Base-by-base conservation (phyloP, 2,329 filamentous ascomycete species). In the Thermomyces lanuginosus region DNA sequence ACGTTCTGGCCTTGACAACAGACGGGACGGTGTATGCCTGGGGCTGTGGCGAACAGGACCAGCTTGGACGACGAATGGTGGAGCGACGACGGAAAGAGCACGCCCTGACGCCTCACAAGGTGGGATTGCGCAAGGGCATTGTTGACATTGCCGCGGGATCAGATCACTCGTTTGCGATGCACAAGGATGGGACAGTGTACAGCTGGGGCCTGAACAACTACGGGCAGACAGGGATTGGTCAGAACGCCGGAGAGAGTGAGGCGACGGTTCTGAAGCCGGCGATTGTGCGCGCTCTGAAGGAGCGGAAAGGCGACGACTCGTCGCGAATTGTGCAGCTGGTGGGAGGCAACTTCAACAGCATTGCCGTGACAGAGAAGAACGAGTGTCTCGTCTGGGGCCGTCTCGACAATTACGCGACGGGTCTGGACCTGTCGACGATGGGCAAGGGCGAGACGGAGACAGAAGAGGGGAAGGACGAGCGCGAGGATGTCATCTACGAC, bases 141-240 rank as follows among this genome's bases (percentile, higher is more conserved):
- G 58, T 58, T 29, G 66, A 54, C 54, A 63, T 75, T 32, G 63
- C 65, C 14, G 70, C 71, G 21, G 80, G 80, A 24, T 67, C 72
- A 8, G 82, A 83, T 53, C 78, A 86, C 57, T 76, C 71, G 41
- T 83, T 89, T 41, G 74, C 73, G 25, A 64, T 80, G 24, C 64
- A 65, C 38, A 68, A 69, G 36, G 64, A 72, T 14, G 70, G 71
- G 18, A 59, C 64, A 11, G 72, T 83, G 16, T 83, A 70, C 53
- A 66, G 71, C 0, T 89, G 80, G 79, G 80, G 81, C 14, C 60
- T 82, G 11, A 89, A 89, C 63, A 81, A 76, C 54, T 86, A 76
- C 50, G 76, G 73, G 35, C 73, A 91, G 58, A 76, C 76, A 13
- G 79, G 76, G 15, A 62, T 72, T 31, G 54, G 60, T 10, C 61